Conservation (phyloP, 306 rosid species). For the Coriaria nepalensis region DNA sequence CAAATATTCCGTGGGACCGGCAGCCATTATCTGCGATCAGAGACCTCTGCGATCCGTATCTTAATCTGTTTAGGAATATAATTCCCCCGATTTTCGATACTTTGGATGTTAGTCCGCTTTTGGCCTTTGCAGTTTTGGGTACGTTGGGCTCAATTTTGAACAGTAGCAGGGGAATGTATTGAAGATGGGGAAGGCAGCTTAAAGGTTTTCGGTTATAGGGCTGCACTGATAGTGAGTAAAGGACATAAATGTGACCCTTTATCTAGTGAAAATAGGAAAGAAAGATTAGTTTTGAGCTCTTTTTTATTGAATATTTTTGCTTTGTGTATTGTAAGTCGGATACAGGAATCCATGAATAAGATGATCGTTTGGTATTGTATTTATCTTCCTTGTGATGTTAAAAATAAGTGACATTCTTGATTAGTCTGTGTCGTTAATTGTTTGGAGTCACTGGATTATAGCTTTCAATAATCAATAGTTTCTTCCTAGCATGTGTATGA, state of each 20-base stretch:
- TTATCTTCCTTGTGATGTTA: too few species aligned
- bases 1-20: conserved; percentile 86
- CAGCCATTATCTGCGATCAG: conserved; percentile 84
- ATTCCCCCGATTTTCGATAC: conserved; percentile 81
- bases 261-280: too few species aligned
- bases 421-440: too few species aligned
- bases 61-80: conserved; percentile 69
- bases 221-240: conserved; percentile 11
- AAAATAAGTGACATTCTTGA: too few species aligned
- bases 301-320: too few species aligned
- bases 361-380: too few species aligned
- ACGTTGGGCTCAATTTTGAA: conserved; percentile 55
- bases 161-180: conserved; percentile 17
- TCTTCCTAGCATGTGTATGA: too few species aligned
- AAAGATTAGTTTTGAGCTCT: too few species aligned
- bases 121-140: conserved; percentile 85
- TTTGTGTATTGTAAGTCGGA: too few species aligned
- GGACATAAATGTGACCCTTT: neutral
- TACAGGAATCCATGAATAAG: too few species aligned
- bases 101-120: conserved; percentile 78
- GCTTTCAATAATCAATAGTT: too few species aligned
- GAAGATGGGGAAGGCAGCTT: conserved; percentile 7
- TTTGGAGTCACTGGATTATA: too few species aligned
- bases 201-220: conserved; percentile 1
- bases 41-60: conserved; percentile 86